Percentiles rank a stretch among this genome's conserved stretches.
Conservation (phyloP, 805 yeast genomes). For the Pachysolen tannophilus region DNA sequence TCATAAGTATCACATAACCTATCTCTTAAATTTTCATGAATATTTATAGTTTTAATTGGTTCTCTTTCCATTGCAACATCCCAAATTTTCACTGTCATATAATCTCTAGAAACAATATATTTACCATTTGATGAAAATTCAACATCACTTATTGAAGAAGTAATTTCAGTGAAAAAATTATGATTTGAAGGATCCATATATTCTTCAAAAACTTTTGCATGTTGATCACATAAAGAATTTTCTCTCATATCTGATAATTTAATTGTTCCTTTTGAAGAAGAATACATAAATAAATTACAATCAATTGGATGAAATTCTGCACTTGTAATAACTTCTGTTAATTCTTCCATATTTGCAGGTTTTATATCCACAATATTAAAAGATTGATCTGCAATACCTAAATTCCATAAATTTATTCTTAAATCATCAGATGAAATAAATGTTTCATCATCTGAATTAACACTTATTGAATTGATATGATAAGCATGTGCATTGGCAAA, state of each 20-base stretch:
- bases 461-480: conserved; percentile 92
- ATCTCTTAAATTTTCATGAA: conserved; percentile 92
- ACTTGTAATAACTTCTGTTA: conserved; percentile 94
- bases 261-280: conserved; percentile 91
- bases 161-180: conserved; percentile 95
- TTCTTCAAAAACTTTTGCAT: conserved; percentile 84
- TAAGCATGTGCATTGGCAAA: conserved; percentile 97
- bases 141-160: conserved; percentile 88
- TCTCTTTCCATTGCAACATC: conserved; percentile 94
- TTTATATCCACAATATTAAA: conserved; percentile 97
- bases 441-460: conserved; percentile 94
- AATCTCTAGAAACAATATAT: conserved; percentile 94
- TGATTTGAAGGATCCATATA: conserved; percentile 87
- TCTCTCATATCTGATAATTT: conserved; percentile 95
- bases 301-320: conserved; percentile 93
- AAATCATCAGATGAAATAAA: conserved; percentile 89
- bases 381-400: conserved; percentile 88
- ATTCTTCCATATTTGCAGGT: conserved; percentile 97
- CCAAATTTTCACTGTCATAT: conserved; percentile 97
- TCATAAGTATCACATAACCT: conserved; percentile 95
- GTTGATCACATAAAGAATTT: conserved; percentile 87
- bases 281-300: conserved; percentile 92
- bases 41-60: conserved; percentile 89
- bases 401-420: conserved; percentile 92
- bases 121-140: conserved; percentile 88